Evolutionary conservation across 1,284 basidiomycete species (phyloP), one percentile per base, ranked within the genome.

Genomic region (Ustilago nuda): DNA sequence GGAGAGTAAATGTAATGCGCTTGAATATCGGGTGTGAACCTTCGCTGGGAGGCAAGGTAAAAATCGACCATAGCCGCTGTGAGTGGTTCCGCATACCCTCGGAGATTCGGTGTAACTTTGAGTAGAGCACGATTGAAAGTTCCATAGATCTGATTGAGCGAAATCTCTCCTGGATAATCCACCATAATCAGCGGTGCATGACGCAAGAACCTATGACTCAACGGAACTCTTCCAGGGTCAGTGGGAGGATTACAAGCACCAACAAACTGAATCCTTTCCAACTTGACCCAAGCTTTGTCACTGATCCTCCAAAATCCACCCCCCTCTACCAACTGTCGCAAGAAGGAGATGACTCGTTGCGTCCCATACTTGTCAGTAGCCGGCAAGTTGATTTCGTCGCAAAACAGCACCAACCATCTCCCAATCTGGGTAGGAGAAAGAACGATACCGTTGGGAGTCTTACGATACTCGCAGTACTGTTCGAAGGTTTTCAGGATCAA

Each of bases 141-240:
- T 19, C 95, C 94, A 87, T 99, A 99, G 80, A 99, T 99, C 86
- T 99, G 98, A 83, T 95, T 97, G 85, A 99, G 89, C 9, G 97
- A 99, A 13, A 95, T 89, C 86, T 97, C 94, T 66, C 96, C 97
- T 9, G 97, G 97, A 86, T 99, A 99, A 86, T 99, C 97, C 63
- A 99, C 97, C 96, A 99, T 98, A 84, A 99, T 91, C n/a, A 99
- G 89, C 0, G 97, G 97, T 0, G 96, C 95, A 87, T 99, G 98
- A 9, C 97, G 92, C 69, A 99, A 89, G 91, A 99, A 99, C 73
- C 97, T 91, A 86, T 97, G 95, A 72, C 91, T 95, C 66, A 99
- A 91, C 37, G 96, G 94, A n/a, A 99, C 95, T 87, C 97, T 94
- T 61, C 97, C 97, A 48, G 97, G 95, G 88, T 99, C 97, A n/a